These are phyloP conservation scores for Nemania serpens DNA, from an alignment of 2,329 filamentous ascomycete species.

Conservation along the genomic window DNA sequence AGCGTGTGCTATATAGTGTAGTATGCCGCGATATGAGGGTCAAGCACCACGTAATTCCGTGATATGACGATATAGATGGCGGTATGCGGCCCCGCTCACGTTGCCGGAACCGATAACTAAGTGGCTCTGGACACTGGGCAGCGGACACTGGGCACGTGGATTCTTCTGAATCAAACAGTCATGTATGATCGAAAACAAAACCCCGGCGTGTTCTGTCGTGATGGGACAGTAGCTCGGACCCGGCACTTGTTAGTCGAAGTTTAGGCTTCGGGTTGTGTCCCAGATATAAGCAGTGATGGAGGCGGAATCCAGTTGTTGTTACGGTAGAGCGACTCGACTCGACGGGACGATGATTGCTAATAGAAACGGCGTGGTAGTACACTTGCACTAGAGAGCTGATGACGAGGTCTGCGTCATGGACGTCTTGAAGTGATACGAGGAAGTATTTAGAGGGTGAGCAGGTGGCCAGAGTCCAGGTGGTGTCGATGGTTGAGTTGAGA, in stretches of 20 bases:
- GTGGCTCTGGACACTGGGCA: no score
- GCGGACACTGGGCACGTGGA: constrained; percentile 19
- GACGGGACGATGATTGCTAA: constrained; percentile 5
- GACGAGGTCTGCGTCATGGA: background rate
- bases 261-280: constrained; percentile 9
- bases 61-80: constrained; percentile 37
- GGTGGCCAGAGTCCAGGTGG: background rate
- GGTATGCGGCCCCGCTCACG: constrained; percentile 31
- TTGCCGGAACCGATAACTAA: constrained; percentile 16
- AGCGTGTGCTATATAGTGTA: constrained; percentile 10
- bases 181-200: constrained; percentile 14
- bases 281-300: constrained; percentile 11
- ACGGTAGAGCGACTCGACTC: constrained; percentile 5
- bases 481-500: background rate
- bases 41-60: constrained; percentile 34
- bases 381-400: constrained; percentile 3
- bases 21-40: constrained; percentile 35
- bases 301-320: constrained; percentile 3
- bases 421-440: background rate
- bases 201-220: constrained; percentile 2
- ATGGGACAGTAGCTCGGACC: background rate
- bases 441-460: background rate
- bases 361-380: constrained; percentile 1
- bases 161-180: constrained; percentile 20
- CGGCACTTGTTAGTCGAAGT: constrained; percentile 17